phyloP scores from a whole-genome alignment of 2,329 filamentous ascomycete species.

The Rhynchosporium agropyri region DNA sequence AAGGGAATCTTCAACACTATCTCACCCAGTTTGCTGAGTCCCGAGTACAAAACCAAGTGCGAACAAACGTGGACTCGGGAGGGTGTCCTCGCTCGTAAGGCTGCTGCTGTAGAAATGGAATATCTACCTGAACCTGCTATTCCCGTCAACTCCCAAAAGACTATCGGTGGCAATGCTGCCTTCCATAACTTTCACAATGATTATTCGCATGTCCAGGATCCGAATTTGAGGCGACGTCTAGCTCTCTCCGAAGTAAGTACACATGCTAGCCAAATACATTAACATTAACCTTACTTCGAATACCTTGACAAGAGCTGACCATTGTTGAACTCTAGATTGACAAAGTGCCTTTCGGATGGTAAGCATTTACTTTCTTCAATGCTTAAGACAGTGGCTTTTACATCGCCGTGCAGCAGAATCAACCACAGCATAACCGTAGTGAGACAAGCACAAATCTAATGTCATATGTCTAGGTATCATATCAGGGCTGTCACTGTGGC shows the following conservation, averaged over 20 bases:
- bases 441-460: constrained; percentile 6
- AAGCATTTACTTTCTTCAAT: constrained; percentile 46
- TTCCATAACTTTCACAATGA: constrained; percentile 68
- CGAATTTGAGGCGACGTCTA: constrained; percentile 74
- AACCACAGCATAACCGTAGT: not conserved
- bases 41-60: not conserved
- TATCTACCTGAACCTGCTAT: constrained; percentile 34
- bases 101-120: constrained; percentile 28
- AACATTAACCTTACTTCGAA: not conserved
- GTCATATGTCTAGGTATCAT: constrained; percentile 52
- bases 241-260: constrained; percentile 64
- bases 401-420: not conserved
- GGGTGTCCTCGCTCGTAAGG: constrained; percentile 20
- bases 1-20: not conserved
- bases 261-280: not conserved
- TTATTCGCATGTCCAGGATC: constrained; percentile 64
- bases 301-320: constrained; percentile 9
- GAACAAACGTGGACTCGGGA: not conserved
- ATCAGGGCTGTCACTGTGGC: constrained; percentile 76
- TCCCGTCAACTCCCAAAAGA: constrained; percentile 42
- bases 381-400: not conserved
- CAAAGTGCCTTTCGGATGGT: constrained; percentile 61
- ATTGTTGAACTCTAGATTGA: constrained; percentile 23
- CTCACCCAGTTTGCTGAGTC: too few species aligned
- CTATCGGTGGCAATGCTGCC: constrained; percentile 65